Evolutionary conservation across 75 land plant species (phyloP), one percentile per base, ranked within the genome.

Genomic region (Pinus albicaulis): DNA sequence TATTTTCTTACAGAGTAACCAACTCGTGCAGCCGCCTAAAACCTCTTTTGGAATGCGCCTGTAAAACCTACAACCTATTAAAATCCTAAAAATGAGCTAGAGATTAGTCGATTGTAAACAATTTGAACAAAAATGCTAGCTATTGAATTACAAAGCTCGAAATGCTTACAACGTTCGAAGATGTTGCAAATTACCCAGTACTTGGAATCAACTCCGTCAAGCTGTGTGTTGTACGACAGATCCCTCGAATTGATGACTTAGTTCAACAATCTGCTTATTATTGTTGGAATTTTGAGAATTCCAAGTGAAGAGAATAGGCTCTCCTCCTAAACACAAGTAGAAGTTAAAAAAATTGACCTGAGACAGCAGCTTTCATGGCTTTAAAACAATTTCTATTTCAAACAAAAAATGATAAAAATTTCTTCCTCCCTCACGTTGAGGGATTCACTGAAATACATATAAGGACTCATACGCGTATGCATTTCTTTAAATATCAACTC

Each of bases 61-160:
- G 69, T n/a, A 79, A 71, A 90, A 90, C 73, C 83, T 62, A 63
- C 92, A 88, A 12, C 83, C 86, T 19, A 77, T 80, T 11, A 90
- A 71, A 61, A 82, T 81, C 28, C 92, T 90, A 78, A 22, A n/a
- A 31, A 81, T 60, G 13, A 72, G 5, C 77, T 57, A 44, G 38
- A 74, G 13, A 28, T 20, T 10, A 22, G 25, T 17, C 4, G 48
- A 44, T 44, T 44, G 48, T 44, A 44, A 44, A 44, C 7, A 44
- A 44, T 19, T 25, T 4, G 61, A 36, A n/a, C 19, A 5, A 5
- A 16, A 76, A 26, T 12, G 7, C 48, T 6, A 44, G 5, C 7
- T 6, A 44, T 44, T 44, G 48, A 44, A 44, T 44, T 44, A 44
- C 48, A 44, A 6, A 6, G 6, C 4, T 4, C 28, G 16, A 65